These are phyloP conservation scores for Bruguiera parviflora DNA, from an alignment of 345 rosid genomes.

Conservation along the genomic window DNA sequence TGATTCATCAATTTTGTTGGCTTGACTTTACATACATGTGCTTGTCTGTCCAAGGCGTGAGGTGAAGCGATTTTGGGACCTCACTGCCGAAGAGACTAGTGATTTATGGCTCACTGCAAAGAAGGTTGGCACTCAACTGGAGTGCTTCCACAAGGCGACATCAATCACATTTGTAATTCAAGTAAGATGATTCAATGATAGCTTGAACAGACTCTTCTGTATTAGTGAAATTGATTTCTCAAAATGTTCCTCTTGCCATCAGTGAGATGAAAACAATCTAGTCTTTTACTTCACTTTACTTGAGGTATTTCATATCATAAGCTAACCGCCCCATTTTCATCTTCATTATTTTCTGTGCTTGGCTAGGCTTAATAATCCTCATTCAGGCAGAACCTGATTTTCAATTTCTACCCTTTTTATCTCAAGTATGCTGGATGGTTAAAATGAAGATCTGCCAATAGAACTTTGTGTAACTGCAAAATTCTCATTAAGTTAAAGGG, in stretches of 20 bases:
- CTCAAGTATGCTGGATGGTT: no score
- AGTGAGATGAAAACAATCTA: background rate
- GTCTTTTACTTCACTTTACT: background rate
- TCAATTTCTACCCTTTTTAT: background rate
- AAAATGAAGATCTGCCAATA: no score
- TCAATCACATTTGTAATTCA: conserved; percentile 79
- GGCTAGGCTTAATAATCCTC: background rate
- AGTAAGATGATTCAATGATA: conserved; percentile 32
- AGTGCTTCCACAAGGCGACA: conserved; percentile 66
- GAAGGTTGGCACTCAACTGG: conserved; percentile 69
- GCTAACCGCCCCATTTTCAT: no score
- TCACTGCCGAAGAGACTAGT: conserved; percentile 68
- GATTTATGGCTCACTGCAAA: conserved; percentile 84
- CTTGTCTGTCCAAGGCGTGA: conserved; percentile 85
- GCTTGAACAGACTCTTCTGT: background rate
- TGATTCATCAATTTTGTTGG: conserved; percentile 24
- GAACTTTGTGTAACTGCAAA: no score
- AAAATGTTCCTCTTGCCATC: background rate
- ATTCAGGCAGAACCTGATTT: background rate
- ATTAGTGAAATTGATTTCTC: background rate
- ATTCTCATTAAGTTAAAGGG: no score
- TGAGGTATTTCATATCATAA: no score
- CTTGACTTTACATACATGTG: conserved; percentile 72
- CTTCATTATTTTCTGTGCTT: background rate
- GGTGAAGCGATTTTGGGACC: conserved; percentile 83